Evolutionary conservation across 805 yeast genomes (phyloP).

Genomic region (Saccharomyces eubayanus): DNA sequence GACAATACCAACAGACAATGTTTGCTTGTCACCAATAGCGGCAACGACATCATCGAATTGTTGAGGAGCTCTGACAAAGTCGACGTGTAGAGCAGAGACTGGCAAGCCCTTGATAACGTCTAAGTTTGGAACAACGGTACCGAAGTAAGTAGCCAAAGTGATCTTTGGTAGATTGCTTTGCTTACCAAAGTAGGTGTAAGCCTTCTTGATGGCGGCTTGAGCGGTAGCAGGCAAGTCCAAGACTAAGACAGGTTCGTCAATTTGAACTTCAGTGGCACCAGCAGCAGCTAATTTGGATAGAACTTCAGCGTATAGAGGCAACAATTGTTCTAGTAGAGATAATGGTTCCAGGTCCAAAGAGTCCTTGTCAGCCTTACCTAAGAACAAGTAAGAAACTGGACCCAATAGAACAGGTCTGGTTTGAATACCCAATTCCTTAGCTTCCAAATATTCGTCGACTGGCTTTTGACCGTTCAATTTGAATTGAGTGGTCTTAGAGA

Average conservation of each 20-base stretch:
- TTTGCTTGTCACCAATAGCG: conserved; percentile 60
- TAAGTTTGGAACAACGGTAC: conserved; percentile 96
- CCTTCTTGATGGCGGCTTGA: conserved; percentile 80
- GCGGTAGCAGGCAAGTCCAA: conserved; percentile 81
- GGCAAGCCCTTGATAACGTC: conserved; percentile 82
- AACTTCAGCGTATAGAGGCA: conserved; percentile 89
- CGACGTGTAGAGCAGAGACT: conserved; percentile 93
- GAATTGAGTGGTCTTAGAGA: conserved; percentile 89
- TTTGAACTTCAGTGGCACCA: conserved; percentile 92
- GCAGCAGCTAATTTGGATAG: conserved; percentile 82
- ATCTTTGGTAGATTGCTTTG: conserved; percentile 69
- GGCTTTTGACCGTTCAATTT: conserved; percentile 95
- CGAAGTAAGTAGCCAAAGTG: conserved; percentile 86
- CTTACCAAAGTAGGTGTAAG: conserved; percentile 69
- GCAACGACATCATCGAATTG: conserved; percentile 79
- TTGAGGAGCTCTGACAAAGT: conserved; percentile 91
- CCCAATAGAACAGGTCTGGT: conserved; percentile 97
- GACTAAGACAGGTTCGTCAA: conserved; percentile 95
- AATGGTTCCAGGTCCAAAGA: conserved; percentile 92
- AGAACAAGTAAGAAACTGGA: conserved; percentile 88
- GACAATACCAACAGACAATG: conserved; percentile 91
- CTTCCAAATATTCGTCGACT: conserved; percentile 95
- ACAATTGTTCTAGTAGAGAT: conserved; percentile 74
- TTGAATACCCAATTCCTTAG: conserved; percentile 89
- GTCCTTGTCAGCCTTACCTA: conserved; percentile 98